These are phyloP conservation scores for Alternaria postmessia DNA, from an alignment of 2,329 filamentous ascomycete genomes.

Conservation along the genomic window DNA sequence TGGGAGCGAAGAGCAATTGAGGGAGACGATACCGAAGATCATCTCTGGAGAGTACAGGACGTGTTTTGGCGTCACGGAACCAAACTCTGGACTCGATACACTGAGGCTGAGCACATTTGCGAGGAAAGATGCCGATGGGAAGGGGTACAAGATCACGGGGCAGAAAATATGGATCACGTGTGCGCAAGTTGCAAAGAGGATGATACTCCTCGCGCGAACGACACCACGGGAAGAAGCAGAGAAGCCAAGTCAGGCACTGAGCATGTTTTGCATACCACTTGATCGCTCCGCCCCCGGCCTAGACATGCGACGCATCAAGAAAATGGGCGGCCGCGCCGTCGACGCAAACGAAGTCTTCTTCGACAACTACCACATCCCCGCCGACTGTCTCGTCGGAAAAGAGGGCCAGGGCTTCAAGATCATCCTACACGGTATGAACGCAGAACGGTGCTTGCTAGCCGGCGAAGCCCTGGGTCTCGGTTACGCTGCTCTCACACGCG, in stretches of 20 bases:
- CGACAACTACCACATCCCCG: conserved; percentile 75
- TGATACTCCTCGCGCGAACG: conserved; percentile 83
- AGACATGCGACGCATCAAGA: conserved; percentile 75
- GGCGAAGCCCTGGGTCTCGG: conserved; percentile 83
- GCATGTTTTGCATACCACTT: conserved; percentile 81
- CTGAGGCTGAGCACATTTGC: conserved; percentile 64
- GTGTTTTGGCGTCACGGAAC: conserved; percentile 88
- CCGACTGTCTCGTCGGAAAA: conserved; percentile 70
- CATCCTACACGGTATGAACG: conserved; percentile 59
- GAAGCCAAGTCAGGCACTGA: conserved; percentile 78
- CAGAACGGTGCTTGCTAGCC: conserved; percentile 62
- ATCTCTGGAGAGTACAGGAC: conserved; percentile 75
- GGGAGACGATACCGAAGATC: conserved; percentile 72
- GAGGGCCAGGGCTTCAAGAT: conserved; percentile 83
- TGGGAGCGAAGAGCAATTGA: conserved; percentile 70
- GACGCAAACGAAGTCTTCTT: conserved; percentile 92
- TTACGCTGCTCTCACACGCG: conserved; percentile 66
- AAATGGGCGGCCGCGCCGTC: conserved; percentile 84
- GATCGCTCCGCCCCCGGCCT: conserved; percentile 68
- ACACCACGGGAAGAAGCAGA: conserved; percentile 71
- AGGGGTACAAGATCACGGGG: conserved; percentile 72
- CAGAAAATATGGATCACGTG: conserved; percentile 93
- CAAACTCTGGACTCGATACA: conserved; percentile 81
- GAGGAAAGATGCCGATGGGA: conserved; percentile 57
- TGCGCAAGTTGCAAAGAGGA: conserved; percentile 81